Conservation (phyloP, 306 rosid genomes). For the Pueraria montana region DNA sequence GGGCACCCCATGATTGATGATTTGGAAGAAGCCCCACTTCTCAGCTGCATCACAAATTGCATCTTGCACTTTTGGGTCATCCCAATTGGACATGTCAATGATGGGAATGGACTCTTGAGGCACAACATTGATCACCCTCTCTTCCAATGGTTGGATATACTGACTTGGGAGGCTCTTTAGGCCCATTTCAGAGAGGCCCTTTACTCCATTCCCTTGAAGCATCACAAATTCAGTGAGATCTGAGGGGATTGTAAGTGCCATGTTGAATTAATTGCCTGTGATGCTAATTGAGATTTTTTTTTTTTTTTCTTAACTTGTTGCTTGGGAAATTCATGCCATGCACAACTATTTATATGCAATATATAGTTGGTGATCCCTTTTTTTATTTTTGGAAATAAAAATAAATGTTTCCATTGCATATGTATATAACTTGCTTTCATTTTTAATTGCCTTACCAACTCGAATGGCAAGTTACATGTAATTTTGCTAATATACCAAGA, state of each 20-base stretch:
- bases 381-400: no score
- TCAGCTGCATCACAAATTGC: conserved; percentile 69
- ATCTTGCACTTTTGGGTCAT: conserved; percentile 48
- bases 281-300: not conserved
- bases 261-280: not conserved
- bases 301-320: not conserved
- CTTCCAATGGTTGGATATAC: conserved; percentile 67
- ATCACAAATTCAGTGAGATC: conserved; percentile 57
- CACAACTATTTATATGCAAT: no score
- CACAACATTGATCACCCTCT: conserved; percentile 43
- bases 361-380: no score
- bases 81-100: conserved; percentile 61
- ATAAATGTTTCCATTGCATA: not conserved
- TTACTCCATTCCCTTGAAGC: conserved; percentile 64
- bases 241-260: conserved; percentile 14
- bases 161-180: conserved; percentile 60
- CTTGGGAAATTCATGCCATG: conserved; percentile 14
- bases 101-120: conserved; percentile 60
- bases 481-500: no score
- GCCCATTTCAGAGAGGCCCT: conserved; percentile 66
- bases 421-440: not conserved
- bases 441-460: conserved; percentile 26
- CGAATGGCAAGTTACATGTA: conserved; percentile 33
- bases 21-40: conserved; percentile 74
- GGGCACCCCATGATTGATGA: conserved; percentile 71